Base-by-base conservation (phyloP, 208 protist genomes). In the Acanthamoeba healyi region DNA sequence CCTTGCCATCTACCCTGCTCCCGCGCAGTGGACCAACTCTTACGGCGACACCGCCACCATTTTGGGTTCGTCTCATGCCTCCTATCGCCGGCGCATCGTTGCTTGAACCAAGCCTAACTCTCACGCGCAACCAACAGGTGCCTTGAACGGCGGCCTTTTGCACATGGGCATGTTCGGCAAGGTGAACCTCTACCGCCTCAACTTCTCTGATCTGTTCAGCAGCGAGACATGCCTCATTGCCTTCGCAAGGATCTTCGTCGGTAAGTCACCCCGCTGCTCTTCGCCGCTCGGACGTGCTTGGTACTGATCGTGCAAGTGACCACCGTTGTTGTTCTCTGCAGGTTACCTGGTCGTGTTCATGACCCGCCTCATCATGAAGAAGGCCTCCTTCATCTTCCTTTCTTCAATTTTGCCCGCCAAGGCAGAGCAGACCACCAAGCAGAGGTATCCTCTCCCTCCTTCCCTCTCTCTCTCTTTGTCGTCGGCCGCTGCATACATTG, bases 281-380 rank as follows among this genome's bases (percentile, higher is more conserved):
- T 26, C 61, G 5, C n/a, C 29, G 5, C 10, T 38, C 29, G 61
- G 3, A 19, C 29, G 5, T 61, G 54, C 26, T 22, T 38, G 12
- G 29, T 32, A 29, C 61, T 15, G n/a, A 38, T 22, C 54, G 15
- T 61, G 22, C 54, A 24, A 61, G n/a, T n/a, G n/a, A n/a, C n/a
- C n/a, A n/a, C n/a, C 6, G 49, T 54, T 54, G 49, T 54, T 54
- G 15, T 54, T 54, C 15, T 54, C 12, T 19, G 61, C 61, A 70
- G 61, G 61, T 10, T 70, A 70, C 61, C 61, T 70, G 26, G 61
- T 70, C 61, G 61, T 70, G n/a, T 70, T 70, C 24, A 70, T 70
- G 61, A 70, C 61, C 19, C 61, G 61, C 9, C 61, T 70, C 29
- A 70, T 70, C 61, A 70, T 70, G 61, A 70, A 70, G 61, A 70